Percentiles rank a stretch among this genome's conserved stretches.
phyloP scores from a whole-genome alignment of 129 eudicot genomes.

The Dittrichia graveolens region DNA sequence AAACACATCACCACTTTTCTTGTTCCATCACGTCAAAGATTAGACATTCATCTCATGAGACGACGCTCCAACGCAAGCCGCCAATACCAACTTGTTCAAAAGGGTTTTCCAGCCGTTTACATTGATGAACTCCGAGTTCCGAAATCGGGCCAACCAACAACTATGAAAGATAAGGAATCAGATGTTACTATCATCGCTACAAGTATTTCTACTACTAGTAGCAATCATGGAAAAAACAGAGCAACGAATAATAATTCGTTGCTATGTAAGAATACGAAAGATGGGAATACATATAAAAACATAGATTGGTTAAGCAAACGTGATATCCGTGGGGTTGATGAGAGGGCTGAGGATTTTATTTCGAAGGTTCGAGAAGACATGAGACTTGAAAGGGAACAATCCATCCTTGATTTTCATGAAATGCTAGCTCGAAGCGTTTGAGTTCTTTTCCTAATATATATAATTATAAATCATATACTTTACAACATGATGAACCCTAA shows the following conservation, averaged over 20 bases:
- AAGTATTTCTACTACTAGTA: neutral
- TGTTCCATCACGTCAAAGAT: constrained; percentile 3
- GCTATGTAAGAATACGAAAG: constrained; percentile 18
- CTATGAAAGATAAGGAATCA: constrained; percentile 12
- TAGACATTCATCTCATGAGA: constrained; percentile 15
- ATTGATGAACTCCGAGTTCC: constrained; percentile 43
- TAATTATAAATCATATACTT: neutral
- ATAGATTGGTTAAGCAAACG: neutral
- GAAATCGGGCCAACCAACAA: constrained; percentile 8
- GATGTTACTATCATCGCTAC: constrained; percentile 21
- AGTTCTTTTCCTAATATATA: constrained; percentile 8
- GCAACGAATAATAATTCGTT: constrained; percentile 9
- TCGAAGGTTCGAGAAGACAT: constrained; percentile 55
- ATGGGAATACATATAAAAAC: neutral
- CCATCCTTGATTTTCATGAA: constrained; percentile 70
- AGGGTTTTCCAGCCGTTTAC: constrained; percentile 44
- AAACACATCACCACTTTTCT: constrained; percentile 27
- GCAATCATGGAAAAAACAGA: neutral
- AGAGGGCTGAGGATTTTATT: constrained; percentile 81
- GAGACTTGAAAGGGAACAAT: constrained; percentile 80
- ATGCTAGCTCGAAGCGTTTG: constrained; percentile 73
- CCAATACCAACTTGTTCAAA: constrained; percentile 24
- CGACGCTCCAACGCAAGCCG: constrained; percentile 22
- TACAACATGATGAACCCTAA: neutral
- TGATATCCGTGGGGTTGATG: constrained; percentile 59